Evolutionary conservation across 768 basidiomycete species (phyloP).

Genomic region (Infundibulicybe gibba): DNA sequence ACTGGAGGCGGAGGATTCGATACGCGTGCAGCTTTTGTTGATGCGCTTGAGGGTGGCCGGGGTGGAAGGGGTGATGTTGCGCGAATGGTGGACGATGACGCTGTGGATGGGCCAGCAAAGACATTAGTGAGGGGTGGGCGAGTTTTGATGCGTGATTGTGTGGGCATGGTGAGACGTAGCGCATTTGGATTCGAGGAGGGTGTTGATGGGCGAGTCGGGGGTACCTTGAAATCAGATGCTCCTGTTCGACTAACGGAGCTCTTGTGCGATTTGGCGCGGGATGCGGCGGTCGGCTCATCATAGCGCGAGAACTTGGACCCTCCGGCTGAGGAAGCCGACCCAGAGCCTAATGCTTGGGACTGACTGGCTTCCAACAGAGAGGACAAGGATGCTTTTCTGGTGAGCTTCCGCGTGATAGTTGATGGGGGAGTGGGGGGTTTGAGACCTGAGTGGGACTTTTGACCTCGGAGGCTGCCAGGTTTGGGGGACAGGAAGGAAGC

Average conservation of each 20-base stretch:
- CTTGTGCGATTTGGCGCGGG: slow-evolving; percentile 70
- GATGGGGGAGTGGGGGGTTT: slow-evolving; percentile 74
- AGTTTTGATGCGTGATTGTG: slow-evolving; percentile 69
- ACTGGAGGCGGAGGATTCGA: slow-evolving; percentile 39
- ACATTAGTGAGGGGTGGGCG: slow-evolving; percentile 76
- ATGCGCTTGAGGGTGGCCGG: slow-evolving; percentile 56
- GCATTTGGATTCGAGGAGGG: slow-evolving; percentile 77
- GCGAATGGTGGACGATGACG: slow-evolving; percentile 35
- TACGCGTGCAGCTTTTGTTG: slow-evolving; percentile 32
- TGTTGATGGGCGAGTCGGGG: slow-evolving; percentile 77
- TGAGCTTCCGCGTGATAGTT: slow-evolving; percentile 49
- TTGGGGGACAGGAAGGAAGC: slow-evolving; percentile 63
- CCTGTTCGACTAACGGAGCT: slow-evolving; percentile 62
- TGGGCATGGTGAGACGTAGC: slow-evolving; percentile 85
- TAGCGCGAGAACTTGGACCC: slow-evolving; percentile 52
- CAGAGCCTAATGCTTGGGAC: slow-evolving; percentile 55
- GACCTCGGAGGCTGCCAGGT: slow-evolving; percentile 72
- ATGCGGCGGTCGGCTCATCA: slow-evolving; percentile 77
- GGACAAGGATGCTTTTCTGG: slow-evolving; percentile 77
- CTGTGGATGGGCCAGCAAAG: slow-evolving; percentile 48
- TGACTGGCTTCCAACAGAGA: slow-evolving; percentile 63
- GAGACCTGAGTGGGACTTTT: slow-evolving; percentile 81
- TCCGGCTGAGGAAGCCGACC: slow-evolving; percentile 29
- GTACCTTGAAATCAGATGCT: slow-evolving; percentile 55
- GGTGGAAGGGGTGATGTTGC: slow-evolving; percentile 57